Conservation (phyloP, 2,329 filamentous ascomycete species). For the Chalaropsis ovoidea region DNA sequence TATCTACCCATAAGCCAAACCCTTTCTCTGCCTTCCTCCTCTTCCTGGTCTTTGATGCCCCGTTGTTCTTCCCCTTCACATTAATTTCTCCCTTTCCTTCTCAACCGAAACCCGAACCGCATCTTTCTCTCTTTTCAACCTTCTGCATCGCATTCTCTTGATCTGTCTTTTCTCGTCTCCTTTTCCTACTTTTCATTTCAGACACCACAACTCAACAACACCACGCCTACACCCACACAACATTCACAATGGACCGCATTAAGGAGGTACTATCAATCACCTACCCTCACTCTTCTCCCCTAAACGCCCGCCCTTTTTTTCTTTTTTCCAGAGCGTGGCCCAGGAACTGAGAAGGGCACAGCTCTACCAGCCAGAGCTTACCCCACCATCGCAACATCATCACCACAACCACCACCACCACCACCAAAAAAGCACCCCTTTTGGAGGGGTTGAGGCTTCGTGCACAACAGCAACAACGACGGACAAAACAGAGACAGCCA, state of each 20-base stretch:
- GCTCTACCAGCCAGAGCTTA: slow-evolving; percentile 17
- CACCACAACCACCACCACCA: not conserved
- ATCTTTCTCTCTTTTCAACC: slow-evolving; percentile 1
- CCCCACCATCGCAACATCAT: slow-evolving; percentile 26
- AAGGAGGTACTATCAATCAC: slow-evolving; percentile 58
- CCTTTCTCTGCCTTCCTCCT: slow-evolving; percentile 19
- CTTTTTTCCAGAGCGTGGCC: not conserved
- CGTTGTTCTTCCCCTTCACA: slow-evolving; percentile 19
- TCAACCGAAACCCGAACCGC: slow-evolving; percentile 9
- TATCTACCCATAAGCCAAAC: not conserved
- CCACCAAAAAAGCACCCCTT: not conserved
- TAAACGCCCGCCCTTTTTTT: not conserved
- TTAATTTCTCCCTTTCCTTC: slow-evolving; percentile 21
- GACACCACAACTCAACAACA: not conserved
- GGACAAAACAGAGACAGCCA: not conserved
- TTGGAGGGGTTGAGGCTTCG: slow-evolving; percentile 10
- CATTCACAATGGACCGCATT: slow-evolving; percentile 63
- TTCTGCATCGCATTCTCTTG: slow-evolving; percentile 8
- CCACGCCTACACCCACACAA: slow-evolving; percentile 14
- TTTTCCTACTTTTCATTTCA: not conserved
- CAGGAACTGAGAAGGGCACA: too few species aligned
- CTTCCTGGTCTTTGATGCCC: slow-evolving; percentile 15
- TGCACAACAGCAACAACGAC: not conserved
- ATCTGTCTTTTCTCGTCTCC: slow-evolving; percentile 29
- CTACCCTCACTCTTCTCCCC: slow-evolving; percentile 7